These are phyloP conservation scores for Castanea crenata DNA, from an alignment of 306 rosid species.

Conservation along the genomic window DNA sequence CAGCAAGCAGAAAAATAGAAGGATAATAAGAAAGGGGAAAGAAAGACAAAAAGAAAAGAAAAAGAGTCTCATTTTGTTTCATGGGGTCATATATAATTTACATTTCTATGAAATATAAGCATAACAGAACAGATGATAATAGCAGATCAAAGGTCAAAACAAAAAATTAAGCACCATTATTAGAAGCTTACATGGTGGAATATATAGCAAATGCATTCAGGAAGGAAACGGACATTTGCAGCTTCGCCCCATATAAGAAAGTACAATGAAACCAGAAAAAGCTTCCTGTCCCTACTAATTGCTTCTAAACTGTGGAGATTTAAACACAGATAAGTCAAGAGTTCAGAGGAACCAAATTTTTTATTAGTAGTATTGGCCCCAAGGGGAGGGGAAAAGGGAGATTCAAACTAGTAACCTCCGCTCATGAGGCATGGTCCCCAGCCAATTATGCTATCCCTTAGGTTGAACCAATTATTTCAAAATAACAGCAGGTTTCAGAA, in stretches of 20 bases:
- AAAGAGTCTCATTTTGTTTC: too few relatives aligned
- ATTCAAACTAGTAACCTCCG: too few relatives aligned
- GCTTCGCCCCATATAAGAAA: conserved; percentile 99
- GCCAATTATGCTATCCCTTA: too few relatives aligned
- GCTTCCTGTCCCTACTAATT: conserved; percentile 80
- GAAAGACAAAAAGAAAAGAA: too few relatives aligned
- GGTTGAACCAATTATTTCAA: conserved; percentile 8
- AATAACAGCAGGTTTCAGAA: conserved; percentile 29
- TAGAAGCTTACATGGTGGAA: conserved; percentile 82
- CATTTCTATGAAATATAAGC: not conserved
- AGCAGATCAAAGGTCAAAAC: not conserved
- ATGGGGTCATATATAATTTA: not conserved
- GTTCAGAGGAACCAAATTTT: conserved; percentile 12
- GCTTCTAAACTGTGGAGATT: conserved; percentile 75
- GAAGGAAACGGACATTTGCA: conserved; percentile 98
- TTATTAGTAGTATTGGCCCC: too few relatives aligned
- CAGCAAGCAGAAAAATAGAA: too few relatives aligned
- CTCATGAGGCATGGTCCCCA: too few relatives aligned
- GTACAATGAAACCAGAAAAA: conserved; percentile 79
- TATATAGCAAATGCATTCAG: conserved; percentile 94
- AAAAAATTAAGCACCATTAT: conserved; percentile 2
- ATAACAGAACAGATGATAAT: not conserved
- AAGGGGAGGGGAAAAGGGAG: too few relatives aligned
- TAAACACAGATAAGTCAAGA: conserved; percentile 26
- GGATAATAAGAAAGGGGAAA: too few relatives aligned